phyloP scores from a whole-genome alignment of 768 basidiomycete species.

The Mycena maculata region DNA sequence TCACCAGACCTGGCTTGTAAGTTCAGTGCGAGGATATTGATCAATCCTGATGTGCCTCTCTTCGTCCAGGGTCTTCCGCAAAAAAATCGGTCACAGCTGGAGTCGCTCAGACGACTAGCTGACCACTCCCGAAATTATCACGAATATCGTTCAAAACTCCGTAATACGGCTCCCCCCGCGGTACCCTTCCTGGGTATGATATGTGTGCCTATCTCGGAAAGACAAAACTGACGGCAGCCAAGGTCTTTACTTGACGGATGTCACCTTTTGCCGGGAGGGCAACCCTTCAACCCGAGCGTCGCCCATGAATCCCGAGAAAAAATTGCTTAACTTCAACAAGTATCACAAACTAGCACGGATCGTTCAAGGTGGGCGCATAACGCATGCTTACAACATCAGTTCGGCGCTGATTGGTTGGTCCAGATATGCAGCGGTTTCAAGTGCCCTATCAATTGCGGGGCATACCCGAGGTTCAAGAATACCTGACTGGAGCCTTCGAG shows the following conservation, averaged over 20 bases:
- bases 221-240: slow-evolving; percentile 32
- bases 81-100: slow-evolving; percentile 85
- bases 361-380: slow-evolving; percentile 69
- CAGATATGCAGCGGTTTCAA: slow-evolving; percentile 95
- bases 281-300: slow-evolving; percentile 89
- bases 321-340: slow-evolving; percentile 95
- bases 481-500: slow-evolving; percentile 78
- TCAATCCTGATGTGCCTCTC: slow-evolving; percentile 11
- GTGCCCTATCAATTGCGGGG: slow-evolving; percentile 86
- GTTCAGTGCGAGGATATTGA: slow-evolving; percentile 41
- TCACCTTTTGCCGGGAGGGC: slow-evolving; percentile 96
- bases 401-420: background rate
- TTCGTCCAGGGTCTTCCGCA: slow-evolving; percentile 81
- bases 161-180: slow-evolving; percentile 91
- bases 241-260: slow-evolving; percentile 90
- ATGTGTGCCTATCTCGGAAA: slow-evolving; percentile 1
- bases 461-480: slow-evolving; percentile 90
- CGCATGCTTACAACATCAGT: background rate
- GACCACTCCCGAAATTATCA: slow-evolving; percentile 92
- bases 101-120: slow-evolving; percentile 83
- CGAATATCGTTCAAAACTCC: slow-evolving; percentile 89
- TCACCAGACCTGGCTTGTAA: slow-evolving; percentile 92
- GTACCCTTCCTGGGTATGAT: slow-evolving; percentile 91
- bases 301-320: slow-evolving; percentile 78
- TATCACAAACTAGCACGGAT: slow-evolving; percentile 92